phyloP scores from a whole-genome alignment of 495 filamentous ascomycete species.

The Xylaria palmicola region DNA sequence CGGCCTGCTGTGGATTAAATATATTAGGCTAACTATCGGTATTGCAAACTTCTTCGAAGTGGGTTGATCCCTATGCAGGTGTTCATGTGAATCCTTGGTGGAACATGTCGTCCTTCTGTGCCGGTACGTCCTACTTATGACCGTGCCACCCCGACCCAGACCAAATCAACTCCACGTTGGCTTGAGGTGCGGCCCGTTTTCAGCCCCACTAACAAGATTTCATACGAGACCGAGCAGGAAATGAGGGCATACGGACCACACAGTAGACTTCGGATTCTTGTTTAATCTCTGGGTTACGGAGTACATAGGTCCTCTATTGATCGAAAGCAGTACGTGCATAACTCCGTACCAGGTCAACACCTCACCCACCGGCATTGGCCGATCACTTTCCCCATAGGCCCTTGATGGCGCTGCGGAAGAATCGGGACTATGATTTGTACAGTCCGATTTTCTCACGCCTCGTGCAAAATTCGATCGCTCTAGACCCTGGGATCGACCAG shows the following conservation, averaged over 20 bases:
- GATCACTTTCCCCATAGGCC: conserved; percentile 9
- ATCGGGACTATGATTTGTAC: neutral
- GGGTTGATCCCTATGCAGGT: neutral
- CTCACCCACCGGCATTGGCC: neutral
- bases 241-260: too few relatives aligned
- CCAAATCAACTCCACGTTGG: neutral
- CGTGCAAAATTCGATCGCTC: conserved; percentile 30
- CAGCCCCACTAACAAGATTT: neutral
- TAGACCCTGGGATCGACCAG: conserved; percentile 29
- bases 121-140: too few relatives aligned
- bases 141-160: neutral
- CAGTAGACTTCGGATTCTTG: neutral
- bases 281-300: neutral
- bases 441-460: conserved; percentile 15
- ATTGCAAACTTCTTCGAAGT: neutral
- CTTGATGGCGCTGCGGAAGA: neutral
- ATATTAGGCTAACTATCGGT: neutral
- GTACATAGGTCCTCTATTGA: neutral
- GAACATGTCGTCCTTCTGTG: neutral
- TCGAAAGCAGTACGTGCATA: neutral
- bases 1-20: neutral
- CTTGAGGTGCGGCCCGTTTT: neutral
- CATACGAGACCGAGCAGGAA: neutral
- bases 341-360: neutral
- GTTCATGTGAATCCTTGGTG: neutral